Evolutionary conservation across 1,139 yeast genomes (phyloP).

Genomic region (Hansenula lynferdii): DNA sequence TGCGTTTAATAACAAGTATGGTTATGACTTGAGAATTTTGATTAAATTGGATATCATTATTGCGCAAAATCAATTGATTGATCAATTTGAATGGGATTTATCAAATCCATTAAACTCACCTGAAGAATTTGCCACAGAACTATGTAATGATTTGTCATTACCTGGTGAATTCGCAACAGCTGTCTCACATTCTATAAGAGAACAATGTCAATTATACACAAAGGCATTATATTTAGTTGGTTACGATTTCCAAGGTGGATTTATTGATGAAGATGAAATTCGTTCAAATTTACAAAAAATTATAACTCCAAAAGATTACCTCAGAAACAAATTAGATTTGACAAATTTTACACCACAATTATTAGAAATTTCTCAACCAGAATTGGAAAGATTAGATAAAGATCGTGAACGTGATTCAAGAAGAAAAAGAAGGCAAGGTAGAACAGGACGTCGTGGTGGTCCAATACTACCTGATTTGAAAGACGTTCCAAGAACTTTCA

Average conservation of each 20-base stretch:
- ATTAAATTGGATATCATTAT: slow-evolving; percentile 84
- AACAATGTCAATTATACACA: slow-evolving; percentile 82
- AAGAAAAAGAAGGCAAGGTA: slow-evolving; percentile 82
- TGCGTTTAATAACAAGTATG: slow-evolving; percentile 21
- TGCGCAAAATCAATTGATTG: slow-evolving; percentile 81
- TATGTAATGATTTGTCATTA: slow-evolving; percentile 76
- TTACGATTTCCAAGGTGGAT: slow-evolving; percentile 79
- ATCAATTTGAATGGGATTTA: slow-evolving; percentile 96
- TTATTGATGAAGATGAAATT: slow-evolving; percentile 81
- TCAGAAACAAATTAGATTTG: slow-evolving; percentile 13
- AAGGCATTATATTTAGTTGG: slow-evolving; percentile 74
- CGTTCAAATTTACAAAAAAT: slow-evolving; percentile 38
- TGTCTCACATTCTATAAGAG: slow-evolving; percentile 84
- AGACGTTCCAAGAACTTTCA: slow-evolving; percentile 78
- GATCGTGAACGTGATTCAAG: slow-evolving; percentile 91
- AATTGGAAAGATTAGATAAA: slow-evolving; percentile 77
- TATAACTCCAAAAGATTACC: slow-evolving; percentile 16
- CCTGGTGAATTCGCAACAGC: slow-evolving; percentile 92
- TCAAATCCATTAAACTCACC: slow-evolving; percentile 77
- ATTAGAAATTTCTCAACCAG: slow-evolving; percentile 66
- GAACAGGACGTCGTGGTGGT: slow-evolving; percentile 34
- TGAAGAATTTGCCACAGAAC: slow-evolving; percentile 75
- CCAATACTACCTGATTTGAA: slow-evolving; percentile 58
- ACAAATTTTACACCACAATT: slow-evolving; percentile 59
- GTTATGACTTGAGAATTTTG: slow-evolving; percentile 71